Conservation (phyloP, 2,329 filamentous ascomycete genomes). For the Fusarium palustre region DNA sequence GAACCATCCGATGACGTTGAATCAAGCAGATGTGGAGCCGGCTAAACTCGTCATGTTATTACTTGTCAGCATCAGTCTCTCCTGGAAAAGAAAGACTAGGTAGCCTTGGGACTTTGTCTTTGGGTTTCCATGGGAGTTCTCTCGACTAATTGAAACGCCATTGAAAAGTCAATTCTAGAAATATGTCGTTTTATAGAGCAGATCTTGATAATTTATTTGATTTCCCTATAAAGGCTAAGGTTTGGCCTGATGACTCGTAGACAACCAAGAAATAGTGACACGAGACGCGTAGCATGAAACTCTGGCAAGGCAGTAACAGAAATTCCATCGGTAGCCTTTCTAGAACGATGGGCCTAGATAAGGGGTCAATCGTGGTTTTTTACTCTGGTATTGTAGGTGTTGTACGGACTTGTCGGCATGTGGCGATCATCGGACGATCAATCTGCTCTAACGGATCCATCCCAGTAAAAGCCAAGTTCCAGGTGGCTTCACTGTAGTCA, state of each 20-base stretch:
- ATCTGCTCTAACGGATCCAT: neutral
- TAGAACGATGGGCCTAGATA: neutral
- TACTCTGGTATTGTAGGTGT: neutral
- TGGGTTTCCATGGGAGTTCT: neutral
- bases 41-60: neutral
- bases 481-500: neutral
- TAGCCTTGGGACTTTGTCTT: neutral
- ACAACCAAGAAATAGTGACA: neutral
- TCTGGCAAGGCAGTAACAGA: no score
- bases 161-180: neutral
- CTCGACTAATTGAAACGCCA: neutral
- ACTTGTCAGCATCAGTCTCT: neutral
- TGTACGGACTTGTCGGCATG: neutral
- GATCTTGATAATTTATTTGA: neutral
- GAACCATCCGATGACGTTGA: neutral
- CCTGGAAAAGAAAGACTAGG: neutral
- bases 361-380: neutral
- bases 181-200: neutral
- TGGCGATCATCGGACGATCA: conserved; percentile 6
- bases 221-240: neutral
- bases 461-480: neutral
- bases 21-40: neutral
- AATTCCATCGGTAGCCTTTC: no score
- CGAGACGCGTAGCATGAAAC: neutral
- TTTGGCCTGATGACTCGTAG: neutral